Evolutionary conservation across 2,329 filamentous ascomycete species (phyloP).

Genomic region (Fusarium sambucinum): DNA sequence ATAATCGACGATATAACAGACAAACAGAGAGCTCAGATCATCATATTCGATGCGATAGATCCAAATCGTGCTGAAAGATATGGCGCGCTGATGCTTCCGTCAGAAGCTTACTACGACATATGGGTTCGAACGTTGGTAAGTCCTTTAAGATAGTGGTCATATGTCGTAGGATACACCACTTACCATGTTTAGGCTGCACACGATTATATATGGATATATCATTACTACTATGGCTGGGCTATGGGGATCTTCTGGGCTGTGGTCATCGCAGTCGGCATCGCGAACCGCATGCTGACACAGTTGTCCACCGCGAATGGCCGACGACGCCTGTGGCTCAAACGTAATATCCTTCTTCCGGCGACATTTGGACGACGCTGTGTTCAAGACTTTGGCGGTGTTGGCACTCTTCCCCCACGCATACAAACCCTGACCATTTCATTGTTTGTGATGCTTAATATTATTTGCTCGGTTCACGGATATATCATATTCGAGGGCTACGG

Average conservation of each 20-base stretch:
- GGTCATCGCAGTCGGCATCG: background rate
- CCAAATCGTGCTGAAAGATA: background rate
- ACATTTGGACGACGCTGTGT: conserved; percentile 10
- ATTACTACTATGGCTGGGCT: conserved; percentile 14
- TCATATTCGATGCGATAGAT: conserved; percentile 3
- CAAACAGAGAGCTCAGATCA: background rate
- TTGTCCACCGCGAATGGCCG: rapidly evolving
- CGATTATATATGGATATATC: conserved; percentile 15
- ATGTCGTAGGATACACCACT: rapidly evolving
- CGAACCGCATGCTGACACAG: rapidly evolving
- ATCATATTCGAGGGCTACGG: conserved; percentile 22
- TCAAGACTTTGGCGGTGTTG: conserved; percentile 11
- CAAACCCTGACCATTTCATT: conserved; percentile 1
- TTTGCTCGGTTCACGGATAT: conserved; percentile 15
- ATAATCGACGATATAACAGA: conserved; percentile 2
- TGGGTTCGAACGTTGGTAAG: conserved; percentile 16
- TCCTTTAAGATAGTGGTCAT: rapidly evolving
- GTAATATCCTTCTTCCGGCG: conserved; percentile 1
- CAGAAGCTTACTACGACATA: background rate
- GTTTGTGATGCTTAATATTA: background rate
- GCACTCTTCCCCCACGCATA: conserved; percentile 8
- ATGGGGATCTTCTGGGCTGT: conserved; percentile 13
- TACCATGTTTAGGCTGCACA: background rate
- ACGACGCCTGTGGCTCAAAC: background rate
- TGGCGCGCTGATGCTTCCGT: conserved; percentile 5